These are phyloP conservation scores for Nicotiana obtusifolia DNA, from an alignment of 257 asterid genomes.

Conservation along the genomic window DNA sequence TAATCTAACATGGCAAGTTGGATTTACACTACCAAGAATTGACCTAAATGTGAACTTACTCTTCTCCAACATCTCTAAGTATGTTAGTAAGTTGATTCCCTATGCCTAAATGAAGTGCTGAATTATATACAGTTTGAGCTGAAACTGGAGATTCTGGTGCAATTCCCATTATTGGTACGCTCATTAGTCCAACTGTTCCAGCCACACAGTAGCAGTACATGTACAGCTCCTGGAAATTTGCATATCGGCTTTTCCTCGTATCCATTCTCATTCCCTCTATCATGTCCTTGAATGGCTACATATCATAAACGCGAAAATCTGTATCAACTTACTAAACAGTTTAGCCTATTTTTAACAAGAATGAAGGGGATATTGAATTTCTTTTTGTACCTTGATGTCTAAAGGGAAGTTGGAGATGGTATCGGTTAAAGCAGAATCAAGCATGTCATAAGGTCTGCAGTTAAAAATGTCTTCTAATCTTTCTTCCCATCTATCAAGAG, in stretches of 20 bases:
- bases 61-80: slow-evolving; percentile 84
- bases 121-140: slow-evolving; percentile 44
- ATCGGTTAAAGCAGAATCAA: slow-evolving; percentile 77
- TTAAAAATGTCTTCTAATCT: slow-evolving; percentile 61
- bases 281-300: slow-evolving; percentile 82
- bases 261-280: slow-evolving; percentile 94
- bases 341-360: too few relatives aligned
- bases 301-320: neutral
- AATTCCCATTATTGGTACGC: slow-evolving; percentile 84
- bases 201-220: slow-evolving; percentile 76
- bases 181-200: slow-evolving; percentile 82
- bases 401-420: slow-evolving; percentile 61
- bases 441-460: slow-evolving; percentile 65
- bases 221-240: slow-evolving; percentile 58
- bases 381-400: slow-evolving; percentile 52
- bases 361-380: too few relatives aligned
- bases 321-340: neutral
- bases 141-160: slow-evolving; percentile 59
- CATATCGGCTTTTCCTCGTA: slow-evolving; percentile 49
- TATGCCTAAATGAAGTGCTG: slow-evolving; percentile 59
- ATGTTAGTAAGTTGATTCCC: slow-evolving; percentile 79
- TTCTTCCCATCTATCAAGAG: slow-evolving; percentile 77
- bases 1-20: neutral
- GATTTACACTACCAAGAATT: neutral
- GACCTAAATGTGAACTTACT: slow-evolving; percentile 31